Percentiles rank a stretch among this genome's conserved stretches.
These are phyloP conservation scores for Sphagnum magellanicum DNA, from an alignment of 228 moss, liverwort and hornwort species.

Conservation along the genomic window DNA sequence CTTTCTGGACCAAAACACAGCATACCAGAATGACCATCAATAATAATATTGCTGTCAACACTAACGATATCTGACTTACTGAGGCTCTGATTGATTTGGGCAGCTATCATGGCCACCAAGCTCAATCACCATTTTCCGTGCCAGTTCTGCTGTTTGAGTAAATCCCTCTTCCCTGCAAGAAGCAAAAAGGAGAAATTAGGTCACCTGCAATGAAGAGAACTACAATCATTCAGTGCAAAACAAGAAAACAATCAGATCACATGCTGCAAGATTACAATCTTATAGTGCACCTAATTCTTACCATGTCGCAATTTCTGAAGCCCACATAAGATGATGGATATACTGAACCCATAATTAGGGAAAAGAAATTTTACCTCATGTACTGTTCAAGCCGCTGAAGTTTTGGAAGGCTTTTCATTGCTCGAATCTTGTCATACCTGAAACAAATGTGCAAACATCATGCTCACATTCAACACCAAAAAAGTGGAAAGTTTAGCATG, in stretches of 20 bases:
- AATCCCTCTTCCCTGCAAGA: slow-evolving; percentile 40
- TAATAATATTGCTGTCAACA: background rate
- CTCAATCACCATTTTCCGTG: slow-evolving; percentile 32
- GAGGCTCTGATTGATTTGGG: slow-evolving; percentile 10
- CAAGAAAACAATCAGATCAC: too few relatives aligned
- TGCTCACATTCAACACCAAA: background rate
- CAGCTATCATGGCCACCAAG: slow-evolving; percentile 31
- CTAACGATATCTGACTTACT: slow-evolving; percentile 7
- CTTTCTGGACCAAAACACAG: too few relatives aligned
- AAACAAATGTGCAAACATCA: background rate
- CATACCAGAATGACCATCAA: too few relatives aligned
- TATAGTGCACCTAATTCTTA: background rate
- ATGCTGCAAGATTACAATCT: background rate
- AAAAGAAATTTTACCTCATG: slow-evolving; percentile 21
- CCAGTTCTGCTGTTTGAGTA: slow-evolving; percentile 24
- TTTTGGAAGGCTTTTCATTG: slow-evolving; percentile 17
- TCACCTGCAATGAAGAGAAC: background rate
- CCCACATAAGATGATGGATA: too few relatives aligned
- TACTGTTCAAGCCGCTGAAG: slow-evolving; percentile 38
- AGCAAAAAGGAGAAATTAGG: background rate
- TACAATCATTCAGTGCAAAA: too few relatives aligned
- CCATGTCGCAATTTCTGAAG: background rate
- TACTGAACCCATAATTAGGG: background rate
- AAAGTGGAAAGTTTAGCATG: background rate
- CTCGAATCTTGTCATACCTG: slow-evolving; percentile 39